Base-by-base conservation (phyloP, 768 basidiomycete species). In the Pholiota molesta region DNA sequence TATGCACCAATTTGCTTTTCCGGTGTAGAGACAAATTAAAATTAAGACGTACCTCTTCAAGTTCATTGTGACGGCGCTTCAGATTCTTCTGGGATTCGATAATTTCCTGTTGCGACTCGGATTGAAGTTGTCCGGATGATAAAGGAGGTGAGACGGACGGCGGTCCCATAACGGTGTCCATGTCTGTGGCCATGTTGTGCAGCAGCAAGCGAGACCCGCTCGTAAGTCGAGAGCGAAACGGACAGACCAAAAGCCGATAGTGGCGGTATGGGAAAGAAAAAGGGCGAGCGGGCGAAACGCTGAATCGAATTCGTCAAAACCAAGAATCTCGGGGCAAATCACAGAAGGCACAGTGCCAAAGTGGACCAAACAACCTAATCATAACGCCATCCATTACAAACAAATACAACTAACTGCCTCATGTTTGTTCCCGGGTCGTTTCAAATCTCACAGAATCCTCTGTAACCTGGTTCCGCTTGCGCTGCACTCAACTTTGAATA, bases 31-130 rank as follows among this genome's bases (percentile, higher is more conserved):
- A 65, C 73, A 70, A 70, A 61, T 55, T 51, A 65, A 26, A 49
- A 52, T 26, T 35, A 51, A 40, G 52, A 76, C 86, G 67, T 57
- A 91, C 90, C 83, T 91, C 86, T 67, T 90, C 87, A 44, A 90
- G 81, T 57, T 89, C 87, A 65, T 83, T 82, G 71, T 83, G 88
- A 42, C 85, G 84, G 45, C 86, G 75, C 71, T 92, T 92, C 56
- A 90, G 78, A 65, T 80, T 84, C 61, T 68, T 75, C 72, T 89
- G 88, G 73, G 89, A 90, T 75, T 89, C 88, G 52, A 68, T 67
- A 64, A 81, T 71, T 54, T 87, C 87, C 55, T 78, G 79, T 57
- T 76, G 72, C 37, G 73, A 64, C 49, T 74, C 80, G 31, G 71
- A 75, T 10, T 75, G 71, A 39, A 39, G 35, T 29, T 69, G 74